phyloP scores from a whole-genome alignment of 139 green algal genomes.

The Pleodorina starrii region DNA sequence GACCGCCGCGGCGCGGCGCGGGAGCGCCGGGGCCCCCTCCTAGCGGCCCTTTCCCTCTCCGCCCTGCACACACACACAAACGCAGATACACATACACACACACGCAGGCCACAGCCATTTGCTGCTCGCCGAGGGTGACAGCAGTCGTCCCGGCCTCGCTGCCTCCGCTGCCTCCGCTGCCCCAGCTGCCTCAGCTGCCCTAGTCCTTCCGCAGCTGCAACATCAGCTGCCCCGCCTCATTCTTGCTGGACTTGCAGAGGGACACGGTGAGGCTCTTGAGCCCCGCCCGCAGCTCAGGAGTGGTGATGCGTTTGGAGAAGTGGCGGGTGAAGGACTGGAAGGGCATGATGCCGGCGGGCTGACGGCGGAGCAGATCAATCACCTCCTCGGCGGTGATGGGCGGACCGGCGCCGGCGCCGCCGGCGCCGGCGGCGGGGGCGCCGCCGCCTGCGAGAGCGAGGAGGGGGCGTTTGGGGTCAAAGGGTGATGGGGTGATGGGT shows the following conservation, averaged over 20 bases:
- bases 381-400: slow-evolving; percentile 37
- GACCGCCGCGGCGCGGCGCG: too few species aligned
- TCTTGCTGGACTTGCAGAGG: slow-evolving; percentile 22
- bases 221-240: slow-evolving; percentile 18
- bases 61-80: too few species aligned
- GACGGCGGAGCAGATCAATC: background rate
- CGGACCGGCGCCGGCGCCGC: too few species aligned
- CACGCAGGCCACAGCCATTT: too few species aligned
- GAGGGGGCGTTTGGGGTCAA: too few species aligned
- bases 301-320: slow-evolving; percentile 21
- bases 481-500: too few species aligned
- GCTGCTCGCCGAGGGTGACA: too few species aligned
- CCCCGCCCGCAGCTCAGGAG: slow-evolving; percentile 8
- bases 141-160: too few species aligned
- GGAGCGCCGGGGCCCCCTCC: too few species aligned
- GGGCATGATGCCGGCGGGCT: slow-evolving; percentile 15
- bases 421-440: background rate
- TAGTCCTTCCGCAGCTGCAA: slow-evolving; percentile 8
- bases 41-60: too few species aligned
- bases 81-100: too few species aligned
- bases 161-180: background rate
- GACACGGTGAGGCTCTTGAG: slow-evolving; percentile 30
- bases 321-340: slow-evolving; percentile 16
- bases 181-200: background rate
- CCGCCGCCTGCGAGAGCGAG: too few species aligned